Base-by-base conservation (phyloP, 1,139 yeast genomes). In the Scheffersomyces cryptocercus region DNA sequence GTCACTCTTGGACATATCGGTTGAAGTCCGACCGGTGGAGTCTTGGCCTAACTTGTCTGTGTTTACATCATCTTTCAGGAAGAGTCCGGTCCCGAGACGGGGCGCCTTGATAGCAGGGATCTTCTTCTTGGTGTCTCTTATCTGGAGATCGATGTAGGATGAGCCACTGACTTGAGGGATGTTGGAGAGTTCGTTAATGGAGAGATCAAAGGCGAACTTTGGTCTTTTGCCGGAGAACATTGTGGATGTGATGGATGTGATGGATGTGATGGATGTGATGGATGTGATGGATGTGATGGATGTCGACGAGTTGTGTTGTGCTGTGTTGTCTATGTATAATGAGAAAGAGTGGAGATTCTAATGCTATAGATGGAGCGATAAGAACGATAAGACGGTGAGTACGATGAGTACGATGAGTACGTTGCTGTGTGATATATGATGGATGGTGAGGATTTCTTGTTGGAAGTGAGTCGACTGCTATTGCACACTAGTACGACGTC, bases 131-230 rank as follows among this genome's bases (percentile, higher is more conserved):
- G 52, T 50, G 41, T 74, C 77, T 44, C 67, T 65, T 5, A 73
- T 63, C 33, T 66, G 64, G 2, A 73, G 49, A 33, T 84, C 82
- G 26, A 89, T 79, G 53, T 65, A 83, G 53, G 93, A 83, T 36
- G 70, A 62, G 0, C 96, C 96, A 2, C 81, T 72, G 2, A 86
- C 77, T 53, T 88, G 89, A 0, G 98, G 98, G 32, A 91, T 80
- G 58, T 91, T 91, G 28, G 84, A 76, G 40, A 91, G 70, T 53
- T 88, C 95, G 46, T 81, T 78, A 42, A 91, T 76, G 15, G 76
- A 66, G 32, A 90, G 66, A 24, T 73, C 65, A 39, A 89, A 72
- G 41, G 79, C 68, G 62, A 88, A 91, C 58, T 67, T 70, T 14
- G 78, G 77, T 44, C 61, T 63, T 35, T 54, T 60, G 29, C 54